A percentile compares a stretch with the other conserved stretches of the same genome.
Evolutionary conservation across 768 basidiomycete species (phyloP).

Genomic region (Suillus subluteus): DNA sequence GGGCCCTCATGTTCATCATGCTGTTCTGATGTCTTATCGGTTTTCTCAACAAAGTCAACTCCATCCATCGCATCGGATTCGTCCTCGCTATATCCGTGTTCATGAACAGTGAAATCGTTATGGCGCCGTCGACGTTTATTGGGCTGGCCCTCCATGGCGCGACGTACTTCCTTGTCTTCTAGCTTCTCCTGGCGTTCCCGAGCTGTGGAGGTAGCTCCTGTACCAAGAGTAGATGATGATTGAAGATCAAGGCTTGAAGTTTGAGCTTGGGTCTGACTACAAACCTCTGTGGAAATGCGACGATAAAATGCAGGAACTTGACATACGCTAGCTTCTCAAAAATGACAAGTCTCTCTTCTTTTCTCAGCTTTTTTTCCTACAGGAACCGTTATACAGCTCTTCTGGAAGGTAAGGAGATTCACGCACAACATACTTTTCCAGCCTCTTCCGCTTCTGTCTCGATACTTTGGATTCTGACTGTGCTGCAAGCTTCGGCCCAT

Average conservation of each 20-base stretch:
- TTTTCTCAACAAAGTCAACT: slow-evolving; percentile 17
- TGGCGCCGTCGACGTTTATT: slow-evolving; percentile 54
- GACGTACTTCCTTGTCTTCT: slow-evolving; percentile 63
- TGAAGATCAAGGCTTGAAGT: slow-evolving; percentile 64
- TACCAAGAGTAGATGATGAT: slow-evolving; percentile 84
- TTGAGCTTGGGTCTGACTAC: slow-evolving; percentile 77
- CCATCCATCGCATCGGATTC: slow-evolving; percentile 37
- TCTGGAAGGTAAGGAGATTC: not conserved
- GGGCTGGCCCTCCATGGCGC: slow-evolving; percentile 49
- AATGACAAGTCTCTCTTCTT: slow-evolving; percentile 78
- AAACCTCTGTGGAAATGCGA: slow-evolving; percentile 31
- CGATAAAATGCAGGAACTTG: not conserved
- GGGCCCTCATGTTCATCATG: not conserved
- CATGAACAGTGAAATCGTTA: slow-evolving; percentile 24
- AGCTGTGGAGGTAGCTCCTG: slow-evolving; percentile 65
- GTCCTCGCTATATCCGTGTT: slow-evolving; percentile 34
- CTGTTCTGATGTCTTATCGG: not conserved
- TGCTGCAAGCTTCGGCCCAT: slow-evolving; percentile 28
- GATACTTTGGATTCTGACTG: slow-evolving; percentile 75
- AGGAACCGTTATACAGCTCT: slow-evolving; percentile 4
- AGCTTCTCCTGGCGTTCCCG: slow-evolving; percentile 58
- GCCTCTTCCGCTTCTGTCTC: slow-evolving; percentile 82
- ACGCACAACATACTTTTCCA: slow-evolving; percentile 92
- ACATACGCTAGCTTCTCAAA: slow-evolving; percentile 85
- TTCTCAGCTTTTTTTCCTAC: slow-evolving; percentile 90